Conservation (phyloP, 768 basidiomycete species). For the Cyclocybe aegerita region DNA sequence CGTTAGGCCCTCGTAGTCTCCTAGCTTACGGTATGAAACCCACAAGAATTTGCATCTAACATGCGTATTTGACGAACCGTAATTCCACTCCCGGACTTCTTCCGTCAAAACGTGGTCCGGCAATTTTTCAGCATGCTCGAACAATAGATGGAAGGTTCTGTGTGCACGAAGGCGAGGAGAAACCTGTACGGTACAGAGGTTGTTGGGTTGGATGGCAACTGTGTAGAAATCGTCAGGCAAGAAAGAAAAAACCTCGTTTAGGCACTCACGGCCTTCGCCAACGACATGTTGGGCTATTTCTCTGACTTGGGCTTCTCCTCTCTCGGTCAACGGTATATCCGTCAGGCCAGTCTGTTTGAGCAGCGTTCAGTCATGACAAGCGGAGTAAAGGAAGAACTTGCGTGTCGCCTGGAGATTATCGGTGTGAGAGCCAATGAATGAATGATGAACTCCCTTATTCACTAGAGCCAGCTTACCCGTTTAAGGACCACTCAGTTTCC, state of each 20-base stretch:
- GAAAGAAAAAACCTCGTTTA: background rate
- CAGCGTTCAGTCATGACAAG: constrained; percentile 1
- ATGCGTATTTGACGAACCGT: constrained; percentile 37
- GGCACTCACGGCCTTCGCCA: constrained; percentile 70
- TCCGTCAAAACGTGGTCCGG: constrained; percentile 64
- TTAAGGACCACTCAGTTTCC: constrained; percentile 93
- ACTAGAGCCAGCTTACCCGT: constrained; percentile 52
- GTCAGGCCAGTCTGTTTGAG: constrained; percentile 71
- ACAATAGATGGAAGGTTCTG: constrained; percentile 82
- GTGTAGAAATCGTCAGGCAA: background rate
- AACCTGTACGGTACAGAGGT: constrained; percentile 72
- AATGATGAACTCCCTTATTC: background rate
- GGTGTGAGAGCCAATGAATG: background rate
- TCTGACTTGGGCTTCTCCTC: constrained; percentile 71
- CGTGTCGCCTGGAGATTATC: constrained; percentile 54
- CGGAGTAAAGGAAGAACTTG: constrained; percentile 28
- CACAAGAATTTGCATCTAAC: background rate
- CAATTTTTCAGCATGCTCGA: constrained; percentile 38
- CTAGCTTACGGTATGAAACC: constrained; percentile 26
- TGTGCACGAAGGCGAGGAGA: constrained; percentile 90
- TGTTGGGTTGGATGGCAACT: constrained; percentile 80
- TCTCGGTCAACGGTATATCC: constrained; percentile 83
- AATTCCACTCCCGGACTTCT: constrained; percentile 83
- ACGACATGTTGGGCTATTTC: constrained; percentile 65
- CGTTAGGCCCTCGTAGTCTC: constrained; percentile 83